Evolutionary conservation across 2,329 filamentous ascomycete genomes (phyloP).

Genomic region (Aureobasidium melanogenum): DNA sequence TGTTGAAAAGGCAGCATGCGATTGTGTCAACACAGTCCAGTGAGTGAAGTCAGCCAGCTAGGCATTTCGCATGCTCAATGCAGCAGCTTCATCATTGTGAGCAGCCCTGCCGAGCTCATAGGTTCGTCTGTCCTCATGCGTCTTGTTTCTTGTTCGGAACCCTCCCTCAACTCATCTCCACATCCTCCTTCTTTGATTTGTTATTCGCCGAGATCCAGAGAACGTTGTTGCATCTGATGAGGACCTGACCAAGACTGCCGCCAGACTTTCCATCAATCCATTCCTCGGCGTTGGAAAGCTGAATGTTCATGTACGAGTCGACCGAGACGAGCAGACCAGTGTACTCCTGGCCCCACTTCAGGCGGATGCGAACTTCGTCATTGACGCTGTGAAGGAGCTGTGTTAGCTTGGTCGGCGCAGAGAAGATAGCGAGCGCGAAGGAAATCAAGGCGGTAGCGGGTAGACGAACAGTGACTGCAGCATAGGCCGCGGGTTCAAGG

Average conservation of each 20-base stretch:
- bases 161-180: slow-evolving; percentile 10
- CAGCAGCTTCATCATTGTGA: not conserved
- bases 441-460: not conserved
- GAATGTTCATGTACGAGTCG: slow-evolving; percentile 98
- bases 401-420: not conserved
- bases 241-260: slow-evolving; percentile 76
- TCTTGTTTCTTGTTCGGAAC: not conserved
- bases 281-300: slow-evolving; percentile 84
- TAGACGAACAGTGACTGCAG: slow-evolving; percentile 75
- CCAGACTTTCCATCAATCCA: slow-evolving; percentile 82
- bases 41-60: not conserved
- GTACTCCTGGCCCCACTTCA: slow-evolving; percentile 99
- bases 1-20: not conserved
- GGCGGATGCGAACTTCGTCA: slow-evolving; percentile 79
- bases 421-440: not conserved
- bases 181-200: slow-evolving; percentile 10
- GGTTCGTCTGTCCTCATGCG: not conserved
- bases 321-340: slow-evolving; percentile 86
- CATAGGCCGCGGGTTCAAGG: slow-evolving; percentile 93
- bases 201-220: slow-evolving; percentile 64
- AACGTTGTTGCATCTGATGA: slow-evolving; percentile 97
- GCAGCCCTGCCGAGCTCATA: not conserved
- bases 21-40: not conserved
- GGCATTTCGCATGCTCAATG: not conserved
- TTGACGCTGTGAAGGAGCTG: slow-evolving; percentile 54